phyloP scores from a whole-genome alignment of 495 filamentous ascomycete genomes.

The Cudoniella acicularis region DNA sequence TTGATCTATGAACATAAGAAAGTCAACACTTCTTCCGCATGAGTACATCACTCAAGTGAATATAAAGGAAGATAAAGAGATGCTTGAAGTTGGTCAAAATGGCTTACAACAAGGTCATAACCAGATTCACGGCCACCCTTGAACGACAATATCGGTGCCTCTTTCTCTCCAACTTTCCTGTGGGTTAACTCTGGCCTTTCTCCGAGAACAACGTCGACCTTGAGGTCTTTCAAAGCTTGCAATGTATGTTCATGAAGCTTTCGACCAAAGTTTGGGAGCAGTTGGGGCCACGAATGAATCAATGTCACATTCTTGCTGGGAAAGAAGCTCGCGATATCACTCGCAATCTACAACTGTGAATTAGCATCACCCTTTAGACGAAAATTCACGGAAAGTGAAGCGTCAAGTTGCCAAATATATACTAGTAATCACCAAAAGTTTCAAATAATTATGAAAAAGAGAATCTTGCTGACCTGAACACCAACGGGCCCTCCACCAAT shows the following conservation, averaged over 20 bases:
- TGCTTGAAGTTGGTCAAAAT: slow-evolving; percentile 11
- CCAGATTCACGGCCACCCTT: slow-evolving; percentile 27
- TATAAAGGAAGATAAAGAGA: too few relatives aligned
- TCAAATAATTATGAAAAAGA: too few relatives aligned
- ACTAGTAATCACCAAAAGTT: too few relatives aligned
- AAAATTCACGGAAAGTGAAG: too few relatives aligned
- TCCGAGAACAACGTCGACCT: slow-evolving; percentile 38
- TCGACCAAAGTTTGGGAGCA: slow-evolving; percentile 52
- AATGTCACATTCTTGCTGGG: slow-evolving; percentile 48
- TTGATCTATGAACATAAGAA: slow-evolving; percentile 37
- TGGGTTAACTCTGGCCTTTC: slow-evolving; percentile 28
- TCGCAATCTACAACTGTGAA: too few relatives aligned
- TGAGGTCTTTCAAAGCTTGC: slow-evolving; percentile 35
- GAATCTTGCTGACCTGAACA: too few relatives aligned
- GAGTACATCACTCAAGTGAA: too few relatives aligned
- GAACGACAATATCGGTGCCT: slow-evolving; percentile 21
- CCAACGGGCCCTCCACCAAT: slow-evolving; percentile 61
- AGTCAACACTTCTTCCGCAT: slow-evolving; percentile 24
- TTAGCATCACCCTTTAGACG: too few relatives aligned
- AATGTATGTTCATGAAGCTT: slow-evolving; percentile 43
- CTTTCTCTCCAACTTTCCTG: slow-evolving; percentile 14
- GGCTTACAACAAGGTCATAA: slow-evolving; percentile 38
- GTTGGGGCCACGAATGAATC: slow-evolving; percentile 51
- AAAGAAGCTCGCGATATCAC: slow-evolving; percentile 55
- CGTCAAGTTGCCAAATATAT: too few relatives aligned